Evolutionary conservation across 257 asterid species (phyloP).

Genomic region (Rhazya stricta): DNA sequence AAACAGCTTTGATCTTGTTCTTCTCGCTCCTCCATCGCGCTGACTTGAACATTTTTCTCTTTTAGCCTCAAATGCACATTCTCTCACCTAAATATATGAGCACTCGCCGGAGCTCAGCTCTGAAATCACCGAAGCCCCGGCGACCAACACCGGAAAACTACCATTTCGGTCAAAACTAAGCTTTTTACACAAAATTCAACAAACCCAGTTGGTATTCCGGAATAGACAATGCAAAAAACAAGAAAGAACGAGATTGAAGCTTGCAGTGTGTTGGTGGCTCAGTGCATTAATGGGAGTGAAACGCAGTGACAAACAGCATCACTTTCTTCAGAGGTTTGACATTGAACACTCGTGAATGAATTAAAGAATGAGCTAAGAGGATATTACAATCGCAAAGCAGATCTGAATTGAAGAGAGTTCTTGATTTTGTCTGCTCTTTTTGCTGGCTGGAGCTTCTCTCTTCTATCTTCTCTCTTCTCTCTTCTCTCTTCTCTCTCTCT

Average conservation of each 20-base stretch:
- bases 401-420: slow-evolving; percentile 31
- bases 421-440: slow-evolving; percentile 5
- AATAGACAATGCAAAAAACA: neutral
- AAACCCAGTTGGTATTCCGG: slow-evolving; percentile 24
- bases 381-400: slow-evolving; percentile 22
- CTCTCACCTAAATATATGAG: slow-evolving; percentile 2
- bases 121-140: slow-evolving; percentile 77
- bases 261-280: slow-evolving; percentile 26
- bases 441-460: slow-evolving; percentile 1
- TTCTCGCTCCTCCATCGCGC: slow-evolving; percentile 90
- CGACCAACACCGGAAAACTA: slow-evolving; percentile 37
- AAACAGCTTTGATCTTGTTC: slow-evolving; percentile 83
- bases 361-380: slow-evolving; percentile 25
- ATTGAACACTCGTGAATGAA: slow-evolving; percentile 26
- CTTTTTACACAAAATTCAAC: slow-evolving; percentile 8
- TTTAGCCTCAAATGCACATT: slow-evolving; percentile 36
- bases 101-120: slow-evolving; percentile 56
- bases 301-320: slow-evolving; percentile 14
- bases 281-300: slow-evolving; percentile 35
- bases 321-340: slow-evolving; percentile 14
- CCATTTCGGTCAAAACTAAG: slow-evolving; percentile 31
- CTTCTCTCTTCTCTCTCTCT: slow-evolving; percentile 32
- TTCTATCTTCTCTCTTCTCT: neutral
- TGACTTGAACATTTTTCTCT: slow-evolving; percentile 71
- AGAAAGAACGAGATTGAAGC: slow-evolving; percentile 15